Evolutionary conservation across 2,329 filamentous ascomycete species (phyloP).

Genomic region (Penicillium crustosum): DNA sequence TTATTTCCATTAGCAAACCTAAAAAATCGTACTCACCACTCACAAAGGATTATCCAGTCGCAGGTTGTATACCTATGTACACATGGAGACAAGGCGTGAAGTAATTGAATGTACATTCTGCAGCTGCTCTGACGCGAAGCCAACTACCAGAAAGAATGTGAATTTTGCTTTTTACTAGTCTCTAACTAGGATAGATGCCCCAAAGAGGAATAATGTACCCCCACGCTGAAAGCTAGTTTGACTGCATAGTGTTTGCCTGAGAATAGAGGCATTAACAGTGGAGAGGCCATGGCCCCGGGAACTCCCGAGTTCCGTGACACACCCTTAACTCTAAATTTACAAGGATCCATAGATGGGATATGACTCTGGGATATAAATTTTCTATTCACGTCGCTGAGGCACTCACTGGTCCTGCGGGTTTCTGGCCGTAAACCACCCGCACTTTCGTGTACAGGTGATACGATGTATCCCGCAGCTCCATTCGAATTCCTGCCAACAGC

Average conservation of each 20-base stretch:
- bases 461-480: constrained; percentile 38
- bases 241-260: background rate
- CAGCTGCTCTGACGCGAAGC: background rate
- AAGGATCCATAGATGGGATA: background rate
- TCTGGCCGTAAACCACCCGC: constrained; percentile 35
- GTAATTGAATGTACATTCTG: background rate
- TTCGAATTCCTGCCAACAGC: constrained; percentile 40
- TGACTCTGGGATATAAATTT: background rate
- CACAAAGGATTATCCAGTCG: background rate
- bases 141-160: background rate
- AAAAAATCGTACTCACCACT: background rate
- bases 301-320: background rate
- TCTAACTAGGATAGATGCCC: background rate
- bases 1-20: background rate
- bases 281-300: background rate
- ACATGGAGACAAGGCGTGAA: background rate
- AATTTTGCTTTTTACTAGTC: background rate
- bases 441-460: constrained; percentile 40
- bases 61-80: background rate
- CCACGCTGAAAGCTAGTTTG: background rate
- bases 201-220: no score
- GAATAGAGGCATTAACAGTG: background rate
- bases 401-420: constrained; percentile 6
- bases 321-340: constrained; percentile 1
- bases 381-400: background rate